Percentiles rank a stretch among this genome's conserved stretches.
phyloP scores from a whole-genome alignment of 177 flowering plant species.

The Tripterygium wilfordii region DNA sequence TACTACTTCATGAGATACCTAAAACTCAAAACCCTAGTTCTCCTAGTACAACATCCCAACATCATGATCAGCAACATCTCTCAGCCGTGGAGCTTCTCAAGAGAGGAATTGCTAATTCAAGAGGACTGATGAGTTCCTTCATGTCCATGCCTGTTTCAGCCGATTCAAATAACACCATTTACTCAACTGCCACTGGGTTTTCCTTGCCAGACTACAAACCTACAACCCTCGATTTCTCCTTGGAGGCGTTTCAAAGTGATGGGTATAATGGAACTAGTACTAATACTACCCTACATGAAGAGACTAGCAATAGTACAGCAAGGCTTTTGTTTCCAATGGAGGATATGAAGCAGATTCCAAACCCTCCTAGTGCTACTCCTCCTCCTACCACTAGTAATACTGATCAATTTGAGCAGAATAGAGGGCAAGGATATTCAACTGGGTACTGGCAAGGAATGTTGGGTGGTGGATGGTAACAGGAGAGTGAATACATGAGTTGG shows the following conservation, averaged over 20 bases:
- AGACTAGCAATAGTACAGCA: slow-evolving; percentile 9
- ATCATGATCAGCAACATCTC: slow-evolving; percentile 9
- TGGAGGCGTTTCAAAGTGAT: slow-evolving; percentile 27
- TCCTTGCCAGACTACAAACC: slow-evolving; percentile 32
- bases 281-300: too few species aligned
- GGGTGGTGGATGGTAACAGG: slow-evolving; percentile 29
- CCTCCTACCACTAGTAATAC: too few species aligned
- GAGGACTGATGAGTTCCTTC: slow-evolving; percentile 16
- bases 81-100: slow-evolving; percentile 26
- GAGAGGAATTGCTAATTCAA: slow-evolving; percentile 13
- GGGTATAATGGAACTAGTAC: too few species aligned
- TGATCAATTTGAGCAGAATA: slow-evolving; percentile 16
- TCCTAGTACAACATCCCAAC: slow-evolving; percentile 5
- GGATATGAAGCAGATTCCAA: slow-evolving; percentile 24
- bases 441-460: slow-evolving; percentile 38
- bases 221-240: slow-evolving; percentile 24
- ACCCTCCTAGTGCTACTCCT: too few species aligned
- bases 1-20: too few species aligned
- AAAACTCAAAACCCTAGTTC: slow-evolving; percentile 20
- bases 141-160: slow-evolving; percentile 15
- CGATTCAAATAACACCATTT: too few species aligned
- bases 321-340: slow-evolving; percentile 34
- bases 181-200: slow-evolving; percentile 24
- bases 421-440: slow-evolving; percentile 11
- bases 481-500: too few species aligned